phyloP scores from a whole-genome alignment of 1,139 yeast genomes.

The Ashbya aceris region DNA sequence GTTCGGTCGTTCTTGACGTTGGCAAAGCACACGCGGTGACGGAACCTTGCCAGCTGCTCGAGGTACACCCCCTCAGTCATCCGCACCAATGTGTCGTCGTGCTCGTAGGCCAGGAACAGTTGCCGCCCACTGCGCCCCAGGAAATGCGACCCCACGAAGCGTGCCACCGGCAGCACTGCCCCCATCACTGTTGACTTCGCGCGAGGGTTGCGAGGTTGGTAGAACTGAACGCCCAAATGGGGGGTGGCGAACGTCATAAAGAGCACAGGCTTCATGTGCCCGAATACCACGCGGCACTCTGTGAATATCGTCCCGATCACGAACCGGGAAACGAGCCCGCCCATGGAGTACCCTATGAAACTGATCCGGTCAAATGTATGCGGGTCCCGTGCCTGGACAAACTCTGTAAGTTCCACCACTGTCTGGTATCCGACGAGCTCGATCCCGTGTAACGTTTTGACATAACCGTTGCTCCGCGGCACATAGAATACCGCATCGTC shows the following conservation, averaged over 20 bases:
- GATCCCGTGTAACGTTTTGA: slow-evolving; percentile 83
- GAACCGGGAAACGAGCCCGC: slow-evolving; percentile 51
- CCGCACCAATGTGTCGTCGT: slow-evolving; percentile 37
- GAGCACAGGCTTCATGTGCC: slow-evolving; percentile 49
- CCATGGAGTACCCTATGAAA: slow-evolving; percentile 45
- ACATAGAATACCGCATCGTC: slow-evolving; percentile 46
- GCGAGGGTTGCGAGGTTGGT: slow-evolving; percentile 17
- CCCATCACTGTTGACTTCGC: slow-evolving; percentile 31
- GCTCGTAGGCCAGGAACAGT: slow-evolving; percentile 44
- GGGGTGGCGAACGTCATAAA: slow-evolving; percentile 88
- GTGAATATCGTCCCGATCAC: slow-evolving; percentile 46
- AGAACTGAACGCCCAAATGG: slow-evolving; percentile 62
- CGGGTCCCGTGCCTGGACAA: slow-evolving; percentile 34
- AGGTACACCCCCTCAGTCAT: slow-evolving; percentile 45
- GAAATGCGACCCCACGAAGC: slow-evolving; percentile 41
- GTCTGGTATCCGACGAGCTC: slow-evolving; percentile 62
- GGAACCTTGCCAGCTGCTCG: slow-evolving; percentile 49
- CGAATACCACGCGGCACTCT: slow-evolving; percentile 42
- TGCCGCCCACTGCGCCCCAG: slow-evolving; percentile 72
- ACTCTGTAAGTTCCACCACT: slow-evolving; percentile 50
- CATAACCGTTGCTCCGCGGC: slow-evolving; percentile 61
- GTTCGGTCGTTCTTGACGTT: slow-evolving; percentile 69
- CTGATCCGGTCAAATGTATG: slow-evolving; percentile 36
- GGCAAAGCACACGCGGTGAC: slow-evolving; percentile 52
- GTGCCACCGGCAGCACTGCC: slow-evolving; percentile 39